A percentile compares a stretch with the other conserved stretches of the same genome.
Conservation (phyloP, 805 yeast species). For the Ogataea ganodermae region DNA sequence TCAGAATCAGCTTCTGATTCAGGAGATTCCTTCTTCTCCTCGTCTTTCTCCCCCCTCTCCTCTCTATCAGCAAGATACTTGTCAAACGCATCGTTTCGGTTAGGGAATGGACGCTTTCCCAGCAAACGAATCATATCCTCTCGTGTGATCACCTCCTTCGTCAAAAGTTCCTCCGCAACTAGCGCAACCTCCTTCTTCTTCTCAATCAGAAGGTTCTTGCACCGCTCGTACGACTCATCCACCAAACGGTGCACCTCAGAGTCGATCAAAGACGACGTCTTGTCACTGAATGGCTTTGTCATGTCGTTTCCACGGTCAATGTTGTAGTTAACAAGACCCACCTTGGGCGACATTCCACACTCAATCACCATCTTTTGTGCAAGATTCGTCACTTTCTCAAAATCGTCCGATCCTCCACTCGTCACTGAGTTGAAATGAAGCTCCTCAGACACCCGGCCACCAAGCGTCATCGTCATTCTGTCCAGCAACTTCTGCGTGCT, state of each 20-base stretch:
- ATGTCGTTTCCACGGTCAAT: slow-evolving; percentile 51
- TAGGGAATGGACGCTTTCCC: slow-evolving; percentile 78
- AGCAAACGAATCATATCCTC: slow-evolving; percentile 75
- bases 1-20: not conserved
- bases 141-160: slow-evolving; percentile 78
- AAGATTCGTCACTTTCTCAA: slow-evolving; percentile 85
- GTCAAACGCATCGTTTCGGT: slow-evolving; percentile 85
- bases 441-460: slow-evolving; percentile 92
- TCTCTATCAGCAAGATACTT: slow-evolving; percentile 61
- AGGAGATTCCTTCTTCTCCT: slow-evolving; percentile 9
- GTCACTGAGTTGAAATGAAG: slow-evolving; percentile 84
- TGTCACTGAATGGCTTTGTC: slow-evolving; percentile 70
- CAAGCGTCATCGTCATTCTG: slow-evolving; percentile 91
- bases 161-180: slow-evolving; percentile 72
- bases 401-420: slow-evolving; percentile 90
- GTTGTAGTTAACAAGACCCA: slow-evolving; percentile 62
- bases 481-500: slow-evolving; percentile 75
- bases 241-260: slow-evolving; percentile 68
- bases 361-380: slow-evolving; percentile 88
- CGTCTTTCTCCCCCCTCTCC: slow-evolving; percentile 10
- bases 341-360: slow-evolving; percentile 81
- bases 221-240: slow-evolving; percentile 61
- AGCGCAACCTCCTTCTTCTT: slow-evolving; percentile 61
- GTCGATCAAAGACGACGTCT: slow-evolving; percentile 68
- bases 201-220: slow-evolving; percentile 55